Base-by-base conservation (phyloP, 2,329 filamentous ascomycete species). In the Trichoderma polysporum region DNA sequence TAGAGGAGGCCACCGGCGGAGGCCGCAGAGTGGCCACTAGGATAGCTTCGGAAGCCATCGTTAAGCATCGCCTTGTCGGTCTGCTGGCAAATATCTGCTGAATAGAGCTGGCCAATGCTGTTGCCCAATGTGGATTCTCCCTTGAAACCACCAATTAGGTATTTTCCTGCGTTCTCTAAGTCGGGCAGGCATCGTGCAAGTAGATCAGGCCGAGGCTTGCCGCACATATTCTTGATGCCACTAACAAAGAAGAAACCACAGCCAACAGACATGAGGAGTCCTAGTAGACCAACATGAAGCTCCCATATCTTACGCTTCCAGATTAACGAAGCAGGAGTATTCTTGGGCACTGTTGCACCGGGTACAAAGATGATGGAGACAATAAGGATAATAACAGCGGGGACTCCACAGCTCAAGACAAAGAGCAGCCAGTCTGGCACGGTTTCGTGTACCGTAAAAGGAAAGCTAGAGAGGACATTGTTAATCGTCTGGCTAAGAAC, bases 231-330 rank as follows among this genome's bases (percentile, higher is more conserved):
- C 84, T 97, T 97, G 84, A 97, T 88, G 59, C 90, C 91, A 72
- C 92, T 89, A 0, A 93, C 94, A 73, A 96, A 88, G 78, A 95
- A 88, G 81, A 91, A 96, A 4, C 91, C 86, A 2, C 87, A 83
- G 2, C 89, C 88, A 10, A 93, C 81, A 2, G 91, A 88, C 19
- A 97, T 82, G 0, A 84, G 91, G 2, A 97, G 84, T 0, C 94
- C 94, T 73, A 97, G 87, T 88, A 90, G 92, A 67, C 92, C 93
- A 2, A 88, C 88, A 75, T 97, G 93, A 76, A 92, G 88, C 77
- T 97, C 94, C 93, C 94, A 97, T 1, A 97, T 77, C 79, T 95
- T 97, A 70, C 92, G 86, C 75, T 86, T 87, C 89, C 92, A 93
- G 52, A 94, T 83, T 63, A 92, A 79, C 4, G 84, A 78, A 70